These are phyloP conservation scores for Leccinellum luteum DNA, from an alignment of 768 basidiomycete species.

Conservation along the genomic window DNA sequence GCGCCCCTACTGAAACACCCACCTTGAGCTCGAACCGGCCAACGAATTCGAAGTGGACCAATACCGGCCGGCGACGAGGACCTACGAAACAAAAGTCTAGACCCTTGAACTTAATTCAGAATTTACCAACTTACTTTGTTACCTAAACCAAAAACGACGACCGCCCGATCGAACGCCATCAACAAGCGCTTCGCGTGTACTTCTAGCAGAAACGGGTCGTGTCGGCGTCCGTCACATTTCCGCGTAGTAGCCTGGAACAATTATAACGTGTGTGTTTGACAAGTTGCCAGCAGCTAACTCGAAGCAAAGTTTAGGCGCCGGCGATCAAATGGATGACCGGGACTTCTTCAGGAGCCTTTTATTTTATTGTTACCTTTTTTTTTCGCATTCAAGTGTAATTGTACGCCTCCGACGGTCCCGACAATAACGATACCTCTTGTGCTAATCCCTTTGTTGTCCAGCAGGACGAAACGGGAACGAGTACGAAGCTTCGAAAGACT, in stretches of 20 bases:
- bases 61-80: too few relatives aligned
- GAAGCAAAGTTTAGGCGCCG: not conserved
- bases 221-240: too few relatives aligned
- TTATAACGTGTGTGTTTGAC: not conserved
- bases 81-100: too few relatives aligned
- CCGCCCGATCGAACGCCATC: too few relatives aligned
- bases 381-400: too few relatives aligned
- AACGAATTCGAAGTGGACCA: not conserved
- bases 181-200: too few relatives aligned
- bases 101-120: too few relatives aligned
- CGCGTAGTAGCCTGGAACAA: too few relatives aligned
- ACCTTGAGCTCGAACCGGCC: too few relatives aligned
- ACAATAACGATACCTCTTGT: not conserved
- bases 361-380: not conserved
- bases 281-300: not conserved
- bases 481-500: not conserved
- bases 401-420: not conserved
- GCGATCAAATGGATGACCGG: not conserved
- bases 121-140: too few relatives aligned
- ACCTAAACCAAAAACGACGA: too few relatives aligned
- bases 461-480: not conserved
- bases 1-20: not conserved
- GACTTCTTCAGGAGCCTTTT: not conserved
- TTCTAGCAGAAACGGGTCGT: too few relatives aligned
- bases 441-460: not conserved